A percentile compares a stretch with the other conserved stretches of the same genome.
Evolutionary conservation across 1,284 basidiomycete species (phyloP).

Genomic region (Puccinia hordei): DNA sequence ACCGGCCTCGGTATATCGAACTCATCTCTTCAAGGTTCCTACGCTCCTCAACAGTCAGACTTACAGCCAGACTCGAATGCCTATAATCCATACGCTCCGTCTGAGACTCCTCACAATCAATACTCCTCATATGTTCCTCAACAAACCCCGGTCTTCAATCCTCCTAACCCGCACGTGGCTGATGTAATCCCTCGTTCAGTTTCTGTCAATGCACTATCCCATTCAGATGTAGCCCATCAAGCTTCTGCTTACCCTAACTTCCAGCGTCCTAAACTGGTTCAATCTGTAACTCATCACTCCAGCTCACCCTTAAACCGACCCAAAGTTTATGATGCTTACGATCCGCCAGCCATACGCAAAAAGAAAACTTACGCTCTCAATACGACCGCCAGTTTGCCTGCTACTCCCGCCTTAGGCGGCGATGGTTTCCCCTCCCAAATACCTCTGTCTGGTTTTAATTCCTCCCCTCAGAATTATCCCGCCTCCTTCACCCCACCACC

Average conservation of each 20-base stretch:
- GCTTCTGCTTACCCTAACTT: not conserved
- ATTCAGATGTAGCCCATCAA: conserved; percentile 14
- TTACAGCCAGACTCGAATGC: conserved; percentile 8
- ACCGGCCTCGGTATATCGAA: conserved; percentile 40
- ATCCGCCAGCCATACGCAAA: conserved; percentile 48
- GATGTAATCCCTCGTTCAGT: conserved; percentile 42
- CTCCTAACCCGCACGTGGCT: conserved; percentile 2
- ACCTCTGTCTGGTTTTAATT: not conserved
- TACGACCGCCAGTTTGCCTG: conserved; percentile 36
- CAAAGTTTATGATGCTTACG: conserved; percentile 47
- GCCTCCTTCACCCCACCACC: conserved; percentile 4
- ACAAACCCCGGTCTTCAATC: conserved; percentile 4
- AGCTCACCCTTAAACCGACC: conserved; percentile 38
- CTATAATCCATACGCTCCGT: conserved; percentile 39
- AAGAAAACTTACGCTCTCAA: conserved; percentile 37
- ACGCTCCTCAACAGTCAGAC: conserved; percentile 8
- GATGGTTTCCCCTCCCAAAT: conserved; percentile 10
- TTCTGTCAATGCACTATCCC: conserved; percentile 35
- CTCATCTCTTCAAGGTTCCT: conserved; percentile 11
- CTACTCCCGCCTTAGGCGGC: conserved; percentile 44
- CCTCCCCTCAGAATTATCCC: conserved; percentile 3
- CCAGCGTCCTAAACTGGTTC: conserved; percentile 23
- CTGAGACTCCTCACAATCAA: conserved; percentile 2
- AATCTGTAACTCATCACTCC: not conserved
- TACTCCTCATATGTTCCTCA: conserved; percentile 6